Percentiles rank a stretch among this genome's conserved stretches.
Evolutionary conservation across 345 rosid species (phyloP).

Genomic region (Rhodamnia rubescens): DNA sequence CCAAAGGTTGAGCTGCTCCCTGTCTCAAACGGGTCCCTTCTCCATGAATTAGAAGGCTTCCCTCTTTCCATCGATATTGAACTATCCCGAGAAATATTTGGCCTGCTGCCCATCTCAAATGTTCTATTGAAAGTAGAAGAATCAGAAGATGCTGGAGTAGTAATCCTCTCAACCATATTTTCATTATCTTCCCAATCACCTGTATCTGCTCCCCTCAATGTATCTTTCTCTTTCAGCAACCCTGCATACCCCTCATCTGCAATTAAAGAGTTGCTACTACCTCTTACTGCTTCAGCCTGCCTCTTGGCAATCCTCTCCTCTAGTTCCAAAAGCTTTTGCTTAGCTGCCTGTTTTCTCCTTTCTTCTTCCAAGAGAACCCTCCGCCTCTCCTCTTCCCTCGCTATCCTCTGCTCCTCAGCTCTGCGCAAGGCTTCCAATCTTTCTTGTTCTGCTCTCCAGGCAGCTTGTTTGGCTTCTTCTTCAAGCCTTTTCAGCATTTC

Average conservation of each 20-base stretch:
- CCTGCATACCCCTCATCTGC: constrained; percentile 40
- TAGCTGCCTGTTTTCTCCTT: constrained; percentile 94
- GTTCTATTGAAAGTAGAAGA: constrained; percentile 41
- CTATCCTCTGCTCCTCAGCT: constrained; percentile 78
- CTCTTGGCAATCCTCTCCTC: constrained; percentile 91
- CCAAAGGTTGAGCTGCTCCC: constrained; percentile 39
- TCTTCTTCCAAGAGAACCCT: constrained; percentile 83
- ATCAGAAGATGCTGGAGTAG: constrained; percentile 66
- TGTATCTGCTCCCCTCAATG: constrained; percentile 32
- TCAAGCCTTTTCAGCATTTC: constrained; percentile 63
- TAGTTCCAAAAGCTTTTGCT: constrained; percentile 86
- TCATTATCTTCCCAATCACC: constrained; percentile 92
- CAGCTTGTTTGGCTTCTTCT: constrained; percentile 85
- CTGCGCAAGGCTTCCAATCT: constrained; percentile 49
- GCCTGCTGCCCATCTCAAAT: constrained; percentile 32
- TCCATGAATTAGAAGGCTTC: constrained; percentile 52
- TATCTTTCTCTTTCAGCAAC: constrained; percentile 33
- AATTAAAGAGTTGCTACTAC: constrained; percentile 33
- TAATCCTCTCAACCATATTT: constrained; percentile 85
- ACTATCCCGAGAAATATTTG: constrained; percentile 48
- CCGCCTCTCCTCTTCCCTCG: constrained; percentile 85
- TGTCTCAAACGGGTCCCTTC: constrained; percentile 59
- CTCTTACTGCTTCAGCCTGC: constrained; percentile 43
- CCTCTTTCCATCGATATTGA: constrained; percentile 47
- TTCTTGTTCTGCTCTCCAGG: constrained; percentile 89